phyloP scores from a whole-genome alignment of 345 rosid species.

The Triadica sebifera region DNA sequence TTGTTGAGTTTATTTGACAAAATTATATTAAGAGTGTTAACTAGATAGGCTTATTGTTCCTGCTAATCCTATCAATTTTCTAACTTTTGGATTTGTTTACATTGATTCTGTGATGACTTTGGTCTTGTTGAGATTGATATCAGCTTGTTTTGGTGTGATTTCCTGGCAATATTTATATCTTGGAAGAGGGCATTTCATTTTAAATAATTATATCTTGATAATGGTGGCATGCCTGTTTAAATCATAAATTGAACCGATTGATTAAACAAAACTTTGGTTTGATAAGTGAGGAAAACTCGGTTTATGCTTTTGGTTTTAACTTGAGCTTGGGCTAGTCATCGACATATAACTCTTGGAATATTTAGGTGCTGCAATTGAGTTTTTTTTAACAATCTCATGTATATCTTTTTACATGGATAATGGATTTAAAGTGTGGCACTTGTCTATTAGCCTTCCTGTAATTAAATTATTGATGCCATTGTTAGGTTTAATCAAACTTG shows the following conservation, averaged over 20 bases:
- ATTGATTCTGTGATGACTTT: not conserved
- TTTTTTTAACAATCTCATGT: not conserved
- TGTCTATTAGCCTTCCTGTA: not conserved
- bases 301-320: not conserved
- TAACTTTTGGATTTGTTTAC: not conserved
- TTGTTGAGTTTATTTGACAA: not conserved
- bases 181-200: too few relatives aligned
- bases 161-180: not conserved
- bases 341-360: not conserved
- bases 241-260: not conserved
- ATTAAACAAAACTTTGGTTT: not conserved
- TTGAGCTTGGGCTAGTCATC: not conserved
- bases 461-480: not conserved
- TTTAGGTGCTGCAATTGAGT: not conserved
- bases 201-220: too few relatives aligned
- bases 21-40: not conserved
- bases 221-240: not conserved
- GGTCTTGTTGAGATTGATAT: not conserved
- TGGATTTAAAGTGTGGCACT: not conserved
- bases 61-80: not conserved
- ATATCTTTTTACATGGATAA: not conserved
- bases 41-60: constrained; percentile 1
- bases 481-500: not conserved
- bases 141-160: constrained; percentile 1
- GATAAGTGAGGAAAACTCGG: not conserved